Base-by-base conservation (phyloP, 129 eudicot species). In the Flaveria ramosissima region DNA sequence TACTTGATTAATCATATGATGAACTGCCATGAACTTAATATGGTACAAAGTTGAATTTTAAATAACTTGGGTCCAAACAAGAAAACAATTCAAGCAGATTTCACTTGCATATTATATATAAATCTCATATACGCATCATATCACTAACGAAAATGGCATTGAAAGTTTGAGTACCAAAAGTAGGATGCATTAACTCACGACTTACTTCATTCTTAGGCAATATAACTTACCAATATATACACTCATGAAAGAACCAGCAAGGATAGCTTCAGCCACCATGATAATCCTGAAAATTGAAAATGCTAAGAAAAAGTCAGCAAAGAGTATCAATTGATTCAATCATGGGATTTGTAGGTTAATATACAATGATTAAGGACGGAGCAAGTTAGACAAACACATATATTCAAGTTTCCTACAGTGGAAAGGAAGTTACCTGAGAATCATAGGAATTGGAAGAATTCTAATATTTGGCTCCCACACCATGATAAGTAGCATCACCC, bases 401-500 rank as follows among this genome's bases (percentile, higher is more conserved):
- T 6, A 72, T 80, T 46, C 9, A 36, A 21, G 52, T 80, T 67
- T 67, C 56, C 53, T 23, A 30, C 56, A 23, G 45, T 52, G 71
- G 36, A 74, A 80, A 36, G 39, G 59, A 16, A 39, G 57, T 45
- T 78, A 88, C 99, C 97, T 89, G 72, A 95, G 96, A 45, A 88
- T 60, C 80, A 80, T 72, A 72, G 97, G 64, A 65, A 85, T 83
- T 7, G 97, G 81, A 47, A 93, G 88, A 78, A 89, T 63, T 81
- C 78, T 80, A 75, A 89, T 78, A 61, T 86, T 68, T 71, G 93
- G 92, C 50, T 88, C 83, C 99, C 99, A 95, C 72, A 84, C 97
- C 88, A 91, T 81, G 68, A 89, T 79, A 66, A 95, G 99, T 67
- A 95, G 84, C 93, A 95, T 91, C 12, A 88, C 96, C 63, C 94